These are phyloP conservation scores for Talaromyces sp. DNA, from an alignment of 2,329 filamentous ascomycete species.

Conservation along the genomic window DNA sequence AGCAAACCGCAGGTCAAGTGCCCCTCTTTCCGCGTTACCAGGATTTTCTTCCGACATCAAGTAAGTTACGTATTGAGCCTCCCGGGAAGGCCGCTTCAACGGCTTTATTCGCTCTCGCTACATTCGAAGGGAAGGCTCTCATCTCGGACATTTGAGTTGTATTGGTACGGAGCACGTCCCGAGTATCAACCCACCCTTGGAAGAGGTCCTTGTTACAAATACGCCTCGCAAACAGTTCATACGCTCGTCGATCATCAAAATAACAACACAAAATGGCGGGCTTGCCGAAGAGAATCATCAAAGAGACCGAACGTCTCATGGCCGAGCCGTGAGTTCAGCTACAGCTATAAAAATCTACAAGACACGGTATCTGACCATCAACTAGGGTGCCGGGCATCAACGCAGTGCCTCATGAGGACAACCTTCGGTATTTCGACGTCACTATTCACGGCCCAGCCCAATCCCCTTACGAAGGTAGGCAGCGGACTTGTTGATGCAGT, in stretches of 20 bases:
- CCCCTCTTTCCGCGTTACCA: constrained; percentile 15
- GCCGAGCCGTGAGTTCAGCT: constrained; percentile 74
- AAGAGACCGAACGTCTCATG: constrained; percentile 97
- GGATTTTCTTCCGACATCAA: neutral
- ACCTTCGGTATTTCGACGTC: constrained; percentile 96
- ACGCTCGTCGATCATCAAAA: neutral
- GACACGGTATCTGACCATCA: constrained; percentile 4
- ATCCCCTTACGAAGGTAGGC: constrained; percentile 86
- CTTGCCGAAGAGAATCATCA: constrained; percentile 93
- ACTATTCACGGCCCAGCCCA: constrained; percentile 88
- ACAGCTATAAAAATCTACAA: neutral
- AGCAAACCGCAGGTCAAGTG: neutral
- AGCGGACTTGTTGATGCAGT: neutral
- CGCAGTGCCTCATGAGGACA: constrained; percentile 92
- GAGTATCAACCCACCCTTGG: neutral
- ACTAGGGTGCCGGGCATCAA: constrained; percentile 90
- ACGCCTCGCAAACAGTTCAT: neutral
- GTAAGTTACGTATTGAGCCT: constrained; percentile 5
- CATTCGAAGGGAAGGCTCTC: neutral
- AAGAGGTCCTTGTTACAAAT: neutral
- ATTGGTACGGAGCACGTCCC: neutral
- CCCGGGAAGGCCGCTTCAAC: constrained; percentile 5
- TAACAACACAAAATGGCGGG: constrained; percentile 48
- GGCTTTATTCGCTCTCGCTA: constrained; percentile 1
- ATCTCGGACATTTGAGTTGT: neutral